These are phyloP conservation scores for Oehlia diaphana DNA, from an alignment of 192 early-diverging fungal genomes.

Conservation along the genomic window DNA sequence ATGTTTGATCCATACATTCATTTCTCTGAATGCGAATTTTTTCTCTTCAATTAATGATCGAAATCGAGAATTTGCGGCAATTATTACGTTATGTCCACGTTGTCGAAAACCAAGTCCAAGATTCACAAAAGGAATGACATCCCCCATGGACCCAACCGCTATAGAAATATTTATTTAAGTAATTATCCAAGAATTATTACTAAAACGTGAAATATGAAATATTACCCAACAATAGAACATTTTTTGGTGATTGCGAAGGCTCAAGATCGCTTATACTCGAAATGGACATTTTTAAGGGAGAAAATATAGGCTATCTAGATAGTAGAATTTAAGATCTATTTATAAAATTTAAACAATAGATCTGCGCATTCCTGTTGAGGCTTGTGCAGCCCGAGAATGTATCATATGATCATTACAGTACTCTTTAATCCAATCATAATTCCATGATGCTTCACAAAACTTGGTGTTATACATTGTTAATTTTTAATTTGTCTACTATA, in stretches of 20 bases:
- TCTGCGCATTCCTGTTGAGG: neutral
- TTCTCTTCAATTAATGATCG: neutral
- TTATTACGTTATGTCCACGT: constrained; percentile 12
- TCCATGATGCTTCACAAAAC: too few species aligned
- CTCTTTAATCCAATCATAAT: too few species aligned
- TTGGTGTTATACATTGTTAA: too few species aligned
- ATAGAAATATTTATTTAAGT: neutral
- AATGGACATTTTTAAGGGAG: neutral
- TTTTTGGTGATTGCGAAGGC: neutral
- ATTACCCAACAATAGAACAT: neutral
- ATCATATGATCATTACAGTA: neutral
- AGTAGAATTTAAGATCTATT: neutral
- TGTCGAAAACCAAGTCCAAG: constrained; percentile 3
- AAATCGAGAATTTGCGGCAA: neutral
- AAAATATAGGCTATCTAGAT: neutral
- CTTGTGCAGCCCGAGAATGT: neutral
- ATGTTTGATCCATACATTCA: neutral
- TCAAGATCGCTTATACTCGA: neutral
- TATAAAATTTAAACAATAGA: neutral
- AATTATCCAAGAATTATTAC: neutral
- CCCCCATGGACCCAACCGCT: constrained; percentile 11
- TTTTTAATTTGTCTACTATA: too few species aligned
- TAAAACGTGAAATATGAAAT: neutral
- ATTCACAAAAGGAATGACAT: constrained; percentile 14
- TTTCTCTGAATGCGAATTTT: constrained; percentile 3